These are phyloP conservation scores for Byssoonygena ceratinophila DNA, from an alignment of 2,329 filamentous ascomycete genomes.

Conservation along the genomic window DNA sequence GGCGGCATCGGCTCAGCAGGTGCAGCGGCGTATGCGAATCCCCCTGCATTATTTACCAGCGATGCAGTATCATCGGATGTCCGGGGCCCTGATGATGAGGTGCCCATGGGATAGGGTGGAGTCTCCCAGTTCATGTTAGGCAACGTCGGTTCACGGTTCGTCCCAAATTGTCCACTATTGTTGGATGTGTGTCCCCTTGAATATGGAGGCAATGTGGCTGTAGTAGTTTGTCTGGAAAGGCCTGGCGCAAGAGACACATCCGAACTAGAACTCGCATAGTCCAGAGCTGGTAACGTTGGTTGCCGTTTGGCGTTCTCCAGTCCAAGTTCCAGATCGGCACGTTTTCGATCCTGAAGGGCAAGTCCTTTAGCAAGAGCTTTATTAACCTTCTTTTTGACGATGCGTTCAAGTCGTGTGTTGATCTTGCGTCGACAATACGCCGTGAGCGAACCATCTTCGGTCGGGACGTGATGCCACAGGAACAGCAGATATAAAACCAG, in stretches of 20 bases:
- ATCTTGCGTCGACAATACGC: constrained; percentile 88
- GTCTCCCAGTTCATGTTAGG: constrained; percentile 12
- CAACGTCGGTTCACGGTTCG: constrained; percentile 18
- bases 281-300: constrained; percentile 52
- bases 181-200: constrained; percentile 46
- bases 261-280: constrained; percentile 41
- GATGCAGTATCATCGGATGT: constrained; percentile 43
- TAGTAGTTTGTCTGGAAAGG: constrained; percentile 50
- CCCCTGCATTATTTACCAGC: constrained; percentile 26
- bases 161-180: constrained; percentile 11
- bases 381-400: constrained; percentile 78
- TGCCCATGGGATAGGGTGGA: constrained; percentile 1
- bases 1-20: constrained; percentile 15
- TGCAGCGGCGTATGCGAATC: constrained; percentile 18
- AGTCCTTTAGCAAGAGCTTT: constrained; percentile 74
- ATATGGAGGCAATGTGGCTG: constrained; percentile 52
- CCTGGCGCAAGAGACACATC: constrained; percentile 47
- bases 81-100: constrained; percentile 31
- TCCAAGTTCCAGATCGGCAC: constrained; percentile 28
- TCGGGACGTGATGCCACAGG: constrained; percentile 83
- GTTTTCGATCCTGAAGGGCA: constrained; percentile 45
- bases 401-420: constrained; percentile 70
- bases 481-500: constrained; percentile 75
- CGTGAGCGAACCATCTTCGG: constrained; percentile 64
- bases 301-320: constrained; percentile 25